phyloP scores from a whole-genome alignment of 352 stramenopile genomes.

The Phytophthora melonis region DNA sequence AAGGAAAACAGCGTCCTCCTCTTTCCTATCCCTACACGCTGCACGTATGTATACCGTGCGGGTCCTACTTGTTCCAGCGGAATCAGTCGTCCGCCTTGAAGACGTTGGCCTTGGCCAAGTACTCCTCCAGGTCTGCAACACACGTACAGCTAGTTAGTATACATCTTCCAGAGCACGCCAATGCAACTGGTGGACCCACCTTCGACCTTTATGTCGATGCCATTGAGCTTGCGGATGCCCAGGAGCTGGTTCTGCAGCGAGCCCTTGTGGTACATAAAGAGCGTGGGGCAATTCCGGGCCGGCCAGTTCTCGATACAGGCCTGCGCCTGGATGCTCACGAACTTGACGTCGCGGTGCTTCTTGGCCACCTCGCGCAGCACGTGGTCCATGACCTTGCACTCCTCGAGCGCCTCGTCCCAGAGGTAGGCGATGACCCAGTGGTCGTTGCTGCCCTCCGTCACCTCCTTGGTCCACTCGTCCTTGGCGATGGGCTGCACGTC shows the following conservation, averaged over 20 bases:
- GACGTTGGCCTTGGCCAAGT: conserved; percentile 81
- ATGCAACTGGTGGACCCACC: conserved; percentile 37
- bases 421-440: conserved; percentile 92
- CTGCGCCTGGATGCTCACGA: conserved; percentile 93
- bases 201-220: conserved; percentile 88
- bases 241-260: conserved; percentile 91
- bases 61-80: neutral
- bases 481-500: conserved; percentile 93
- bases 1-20: conserved; percentile 8
- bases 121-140: conserved; percentile 86
- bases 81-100: conserved; percentile 55
- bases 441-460: conserved; percentile 91
- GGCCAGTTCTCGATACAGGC: conserved; percentile 95
- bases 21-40: neutral
- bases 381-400: conserved; percentile 93
- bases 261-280: conserved; percentile 95
- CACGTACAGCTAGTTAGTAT: conserved; percentile 13
- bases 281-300: conserved; percentile 89
- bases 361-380: conserved; percentile 83
- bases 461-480: conserved; percentile 93
- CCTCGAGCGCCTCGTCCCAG: conserved; percentile 89
- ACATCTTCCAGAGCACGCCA: neutral
- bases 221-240: conserved; percentile 89
- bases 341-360: conserved; percentile 93
- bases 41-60: neutral